Conservation (phyloP, 2,329 filamentous ascomycete genomes). For the Bipolaris bicolor region DNA sequence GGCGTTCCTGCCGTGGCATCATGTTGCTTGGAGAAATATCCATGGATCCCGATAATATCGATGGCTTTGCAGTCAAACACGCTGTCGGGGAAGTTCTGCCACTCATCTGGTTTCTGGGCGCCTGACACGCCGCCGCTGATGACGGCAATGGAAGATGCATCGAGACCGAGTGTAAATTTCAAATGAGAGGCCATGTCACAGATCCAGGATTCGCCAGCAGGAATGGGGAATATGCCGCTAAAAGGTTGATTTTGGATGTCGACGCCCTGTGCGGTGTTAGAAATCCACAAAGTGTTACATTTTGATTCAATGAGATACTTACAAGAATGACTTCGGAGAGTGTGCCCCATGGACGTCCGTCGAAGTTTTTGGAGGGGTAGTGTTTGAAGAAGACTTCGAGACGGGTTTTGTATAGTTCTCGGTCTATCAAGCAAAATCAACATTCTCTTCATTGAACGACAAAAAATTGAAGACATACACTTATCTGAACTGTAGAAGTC, state of each 20-base stretch:
- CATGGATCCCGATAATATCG: conserved; percentile 46
- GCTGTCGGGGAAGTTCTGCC: conserved; percentile 42
- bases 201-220: conserved; percentile 43
- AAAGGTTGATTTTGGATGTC: conserved; percentile 47
- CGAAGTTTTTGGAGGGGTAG: conserved; percentile 45
- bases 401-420: conserved; percentile 39
- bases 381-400: conserved; percentile 45
- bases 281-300: neutral
- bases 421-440: conserved; percentile 19
- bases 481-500: conserved; percentile 45
- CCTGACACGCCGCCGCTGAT: conserved; percentile 47
- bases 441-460: neutral
- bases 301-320: conserved; percentile 9
- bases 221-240: conserved; percentile 44
- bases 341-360: conserved; percentile 36
- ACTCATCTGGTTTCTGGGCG: conserved; percentile 29
- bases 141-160: conserved; percentile 39
- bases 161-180: conserved; percentile 37
- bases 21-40: conserved; percentile 34
- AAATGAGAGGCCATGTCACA: conserved; percentile 44
- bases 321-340: conserved; percentile 44
- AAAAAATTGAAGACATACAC: conserved; percentile 19
- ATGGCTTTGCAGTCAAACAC: conserved; percentile 42
- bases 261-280: conserved; percentile 33
- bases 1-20: conserved; percentile 39